Conservation (phyloP, 2,329 filamentous ascomycete genomes). For the Fusarium floridanum region DNA sequence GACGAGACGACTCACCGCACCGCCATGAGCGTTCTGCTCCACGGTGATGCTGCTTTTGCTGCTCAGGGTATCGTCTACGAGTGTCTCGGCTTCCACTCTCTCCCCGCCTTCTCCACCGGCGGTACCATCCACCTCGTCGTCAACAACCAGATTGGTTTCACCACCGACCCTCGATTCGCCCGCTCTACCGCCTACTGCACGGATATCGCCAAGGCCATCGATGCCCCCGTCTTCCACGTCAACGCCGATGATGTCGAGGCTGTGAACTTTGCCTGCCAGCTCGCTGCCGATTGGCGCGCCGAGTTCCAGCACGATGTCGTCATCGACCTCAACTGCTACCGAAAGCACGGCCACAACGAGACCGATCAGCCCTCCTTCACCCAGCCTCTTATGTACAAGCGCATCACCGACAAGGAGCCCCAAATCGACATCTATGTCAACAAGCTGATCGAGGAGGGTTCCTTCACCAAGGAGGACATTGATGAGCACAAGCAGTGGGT, state of each 20-base stretch:
- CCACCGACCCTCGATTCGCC: conserved; percentile 96
- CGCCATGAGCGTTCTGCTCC: conserved; percentile 95
- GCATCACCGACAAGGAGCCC: conserved; percentile 85
- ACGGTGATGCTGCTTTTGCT: conserved; percentile 97
- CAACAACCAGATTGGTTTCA: conserved; percentile 99
- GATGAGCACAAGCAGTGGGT: conserved; percentile 99
- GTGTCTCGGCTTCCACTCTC: conserved; percentile 95
- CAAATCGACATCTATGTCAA: conserved; percentile 93
- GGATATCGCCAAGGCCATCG: conserved; percentile 98
- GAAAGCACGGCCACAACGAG: conserved; percentile 99
- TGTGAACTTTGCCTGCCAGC: conserved; percentile 97
- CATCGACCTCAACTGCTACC: conserved; percentile 98
- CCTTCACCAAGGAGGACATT: conserved; percentile 96
- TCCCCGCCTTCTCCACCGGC: conserved; percentile 96
- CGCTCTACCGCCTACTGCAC: conserved; percentile 99
- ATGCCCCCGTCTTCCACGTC: conserved; percentile 98
- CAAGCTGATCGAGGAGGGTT: conserved; percentile 90
- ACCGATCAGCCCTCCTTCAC: conserved; percentile 99
- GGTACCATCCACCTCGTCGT: conserved; percentile 97
- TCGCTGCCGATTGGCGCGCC: conserved; percentile 97
- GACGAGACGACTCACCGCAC: conserved; percentile 90
- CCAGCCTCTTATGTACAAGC: conserved; percentile 99
- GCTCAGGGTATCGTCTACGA: conserved; percentile 98
- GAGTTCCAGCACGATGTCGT: conserved; percentile 99
- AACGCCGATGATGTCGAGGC: conserved; percentile 99